Evolutionary conservation across 768 basidiomycete genomes (phyloP).

Genomic region (Melanogaster broomeanus): DNA sequence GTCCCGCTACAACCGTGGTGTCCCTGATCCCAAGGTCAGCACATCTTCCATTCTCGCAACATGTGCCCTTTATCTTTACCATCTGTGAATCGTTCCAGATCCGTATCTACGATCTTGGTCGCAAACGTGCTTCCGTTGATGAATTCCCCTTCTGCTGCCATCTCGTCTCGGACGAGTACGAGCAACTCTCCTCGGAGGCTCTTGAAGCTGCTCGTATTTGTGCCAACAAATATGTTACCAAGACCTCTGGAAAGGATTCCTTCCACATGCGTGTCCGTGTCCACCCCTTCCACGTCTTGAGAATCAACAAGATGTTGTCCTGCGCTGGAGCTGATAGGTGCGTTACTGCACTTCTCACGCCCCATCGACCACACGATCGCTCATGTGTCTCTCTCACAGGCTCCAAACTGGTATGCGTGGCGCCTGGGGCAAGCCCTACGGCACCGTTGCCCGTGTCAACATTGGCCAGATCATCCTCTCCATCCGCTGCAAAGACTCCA

Average conservation of each 20-base stretch:
- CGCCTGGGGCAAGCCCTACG: constrained; percentile 99
- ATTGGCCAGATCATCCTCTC: constrained; percentile 95
- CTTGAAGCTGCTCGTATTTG: constrained; percentile 99
- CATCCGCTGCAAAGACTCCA: constrained; percentile 89
- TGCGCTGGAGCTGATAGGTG: constrained; percentile 98
- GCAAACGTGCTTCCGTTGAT: constrained; percentile 95
- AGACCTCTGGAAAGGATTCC: constrained; percentile 96
- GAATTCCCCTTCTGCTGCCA: constrained; percentile 98
- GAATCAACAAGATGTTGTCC: constrained; percentile 99
- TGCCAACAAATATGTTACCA: constrained; percentile 99
- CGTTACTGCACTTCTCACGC: background rate
- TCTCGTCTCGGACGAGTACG: constrained; percentile 97
- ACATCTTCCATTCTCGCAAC: background rate
- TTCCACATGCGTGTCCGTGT: constrained; percentile 98
- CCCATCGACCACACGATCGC: accelerated
- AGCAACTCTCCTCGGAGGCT: constrained; percentile 93
- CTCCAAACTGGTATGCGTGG: constrained; percentile 99
- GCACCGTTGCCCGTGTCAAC: constrained; percentile 93
- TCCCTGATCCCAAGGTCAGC: constrained; percentile 88
- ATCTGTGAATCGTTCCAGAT: constrained; percentile 70
- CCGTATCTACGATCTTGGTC: constrained; percentile 93
- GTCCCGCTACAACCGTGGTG: constrained; percentile 97
- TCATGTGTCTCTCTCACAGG: constrained; percentile 37
- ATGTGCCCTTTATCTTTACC: background rate
- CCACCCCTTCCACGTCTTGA: constrained; percentile 98